phyloP scores from a whole-genome alignment of 345 rosid species.

The Rhizophora mangle region DNA sequence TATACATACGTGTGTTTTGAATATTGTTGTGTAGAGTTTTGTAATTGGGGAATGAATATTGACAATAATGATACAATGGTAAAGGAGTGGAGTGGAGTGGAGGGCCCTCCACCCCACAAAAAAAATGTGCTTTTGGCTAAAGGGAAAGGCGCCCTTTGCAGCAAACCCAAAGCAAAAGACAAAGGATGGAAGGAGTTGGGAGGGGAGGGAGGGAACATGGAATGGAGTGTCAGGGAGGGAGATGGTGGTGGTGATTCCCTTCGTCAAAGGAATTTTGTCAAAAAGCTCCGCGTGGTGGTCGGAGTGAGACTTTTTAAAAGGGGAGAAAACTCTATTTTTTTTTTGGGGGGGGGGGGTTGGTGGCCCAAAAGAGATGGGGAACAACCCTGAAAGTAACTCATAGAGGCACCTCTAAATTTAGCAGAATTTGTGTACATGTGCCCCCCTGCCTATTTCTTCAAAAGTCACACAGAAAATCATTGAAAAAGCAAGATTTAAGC shows the following conservation, averaged over 20 bases:
- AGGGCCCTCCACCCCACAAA: slow-evolving; percentile 31
- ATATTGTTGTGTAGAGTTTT: not conserved
- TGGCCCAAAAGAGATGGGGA: too few relatives aligned
- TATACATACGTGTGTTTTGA: not conserved
- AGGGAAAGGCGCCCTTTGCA: slow-evolving; percentile 4
- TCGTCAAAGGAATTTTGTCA: not conserved
- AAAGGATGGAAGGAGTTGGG: not conserved
- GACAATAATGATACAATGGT: slow-evolving; percentile 9
- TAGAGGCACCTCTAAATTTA: too few relatives aligned
- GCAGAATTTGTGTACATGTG: too few relatives aligned
- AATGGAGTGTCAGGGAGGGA: not conserved
- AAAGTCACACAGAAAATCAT: too few relatives aligned
- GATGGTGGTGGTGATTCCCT: not conserved
- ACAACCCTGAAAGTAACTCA: too few relatives aligned
- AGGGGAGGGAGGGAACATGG: slow-evolving; percentile 19
- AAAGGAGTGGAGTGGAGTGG: slow-evolving; percentile 18
- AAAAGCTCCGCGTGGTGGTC: too few relatives aligned
- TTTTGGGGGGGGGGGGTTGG: too few relatives aligned
- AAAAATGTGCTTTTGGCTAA: slow-evolving; percentile 39
- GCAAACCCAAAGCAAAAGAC: slow-evolving; percentile 11
- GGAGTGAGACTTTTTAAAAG: too few relatives aligned
- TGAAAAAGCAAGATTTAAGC: too few relatives aligned
- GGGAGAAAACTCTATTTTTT: too few relatives aligned
- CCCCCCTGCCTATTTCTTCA: too few relatives aligned
- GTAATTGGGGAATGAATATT: not conserved